These are phyloP conservation scores for Hypoxylon perforatum DNA, from an alignment of 495 filamentous ascomycete genomes.

Conservation along the genomic window DNA sequence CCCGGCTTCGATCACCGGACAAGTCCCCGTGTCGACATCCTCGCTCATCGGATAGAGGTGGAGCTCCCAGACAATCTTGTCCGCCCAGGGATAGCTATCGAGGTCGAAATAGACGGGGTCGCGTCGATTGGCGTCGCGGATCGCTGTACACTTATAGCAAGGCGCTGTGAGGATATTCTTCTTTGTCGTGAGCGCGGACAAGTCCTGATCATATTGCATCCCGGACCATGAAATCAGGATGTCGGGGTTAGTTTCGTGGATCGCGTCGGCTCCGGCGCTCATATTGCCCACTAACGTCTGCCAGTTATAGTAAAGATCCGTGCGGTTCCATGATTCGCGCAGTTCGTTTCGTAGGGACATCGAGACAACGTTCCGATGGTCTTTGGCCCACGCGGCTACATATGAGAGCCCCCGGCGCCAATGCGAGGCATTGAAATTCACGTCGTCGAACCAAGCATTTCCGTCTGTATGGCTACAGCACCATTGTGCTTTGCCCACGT, in stretches of 20 bases:
- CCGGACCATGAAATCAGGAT: slow-evolving; percentile 67
- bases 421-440: slow-evolving; percentile 59
- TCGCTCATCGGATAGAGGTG: slow-evolving; percentile 62
- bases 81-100: slow-evolving; percentile 40
- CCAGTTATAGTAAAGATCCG: slow-evolving; percentile 62
- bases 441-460: slow-evolving; percentile 68
- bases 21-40: slow-evolving; percentile 54
- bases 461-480: slow-evolving; percentile 65
- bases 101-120: slow-evolving; percentile 46
- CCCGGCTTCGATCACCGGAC: slow-evolving; percentile 54
- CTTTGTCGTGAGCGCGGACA: slow-evolving; percentile 58
- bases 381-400: slow-evolving; percentile 61
- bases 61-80: slow-evolving; percentile 66
- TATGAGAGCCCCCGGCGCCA: slow-evolving; percentile 63
- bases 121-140: slow-evolving; percentile 51
- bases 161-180: slow-evolving; percentile 54
- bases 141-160: slow-evolving; percentile 55
- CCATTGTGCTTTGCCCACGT: slow-evolving; percentile 68
- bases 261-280: slow-evolving; percentile 56
- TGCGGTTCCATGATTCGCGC: slow-evolving; percentile 50
- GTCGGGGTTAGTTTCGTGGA: slow-evolving; percentile 62
- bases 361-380: slow-evolving; percentile 56
- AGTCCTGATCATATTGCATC: slow-evolving; percentile 62
- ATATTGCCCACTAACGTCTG: slow-evolving; percentile 61
- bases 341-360: slow-evolving; percentile 67